Evolutionary conservation across 1,284 basidiomycete species (phyloP).

Genomic region (Naganishia albida): DNA sequence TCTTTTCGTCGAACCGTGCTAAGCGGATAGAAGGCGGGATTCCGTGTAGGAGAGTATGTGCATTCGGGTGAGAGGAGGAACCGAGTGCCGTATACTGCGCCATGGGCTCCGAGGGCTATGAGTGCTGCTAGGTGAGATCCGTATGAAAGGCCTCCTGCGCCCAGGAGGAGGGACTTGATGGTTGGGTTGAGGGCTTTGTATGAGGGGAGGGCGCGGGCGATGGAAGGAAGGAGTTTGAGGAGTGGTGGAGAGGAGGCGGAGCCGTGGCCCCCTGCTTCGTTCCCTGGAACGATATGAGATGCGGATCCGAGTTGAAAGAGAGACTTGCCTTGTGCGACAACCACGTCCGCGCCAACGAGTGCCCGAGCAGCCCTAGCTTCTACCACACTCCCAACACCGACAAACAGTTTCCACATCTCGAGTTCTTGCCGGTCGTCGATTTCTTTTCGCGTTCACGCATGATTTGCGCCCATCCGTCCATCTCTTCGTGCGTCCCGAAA

Average conservation of each 20-base stretch:
- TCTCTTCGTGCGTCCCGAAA: slow-evolving; percentile 59
- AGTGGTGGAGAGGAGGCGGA: slow-evolving; percentile 61
- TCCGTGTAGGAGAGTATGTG: slow-evolving; percentile 15
- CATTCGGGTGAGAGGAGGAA: slow-evolving; percentile 29
- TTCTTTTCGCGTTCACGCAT: slow-evolving; percentile 60
- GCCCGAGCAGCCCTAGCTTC: slow-evolving; percentile 63
- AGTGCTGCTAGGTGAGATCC: slow-evolving; percentile 13
- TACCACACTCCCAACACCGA: slow-evolving; percentile 63
- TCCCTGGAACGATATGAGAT: slow-evolving; percentile 58
- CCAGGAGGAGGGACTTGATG: slow-evolving; percentile 3
- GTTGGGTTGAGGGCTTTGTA: background rate
- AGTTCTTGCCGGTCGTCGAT: slow-evolving; percentile 40
- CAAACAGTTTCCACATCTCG: slow-evolving; percentile 58
- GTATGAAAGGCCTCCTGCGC: slow-evolving; percentile 20
- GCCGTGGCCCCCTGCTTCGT: slow-evolving; percentile 74
- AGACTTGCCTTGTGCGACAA: slow-evolving; percentile 68
- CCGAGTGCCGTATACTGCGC: slow-evolving; percentile 28
- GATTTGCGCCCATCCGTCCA: slow-evolving; percentile 64
- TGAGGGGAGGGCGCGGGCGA: background rate
- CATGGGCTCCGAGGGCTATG: slow-evolving; percentile 31
- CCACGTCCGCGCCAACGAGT: slow-evolving; percentile 64
- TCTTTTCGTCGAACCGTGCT: slow-evolving; percentile 2
- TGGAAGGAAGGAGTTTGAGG: slow-evolving; percentile 60
- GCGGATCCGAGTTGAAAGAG: slow-evolving; percentile 19
- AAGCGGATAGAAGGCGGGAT: slow-evolving; percentile 5